These are phyloP conservation scores for Diversispora epigaea DNA, from an alignment of 192 early-diverging fungal species.

Conservation along the genomic window DNA sequence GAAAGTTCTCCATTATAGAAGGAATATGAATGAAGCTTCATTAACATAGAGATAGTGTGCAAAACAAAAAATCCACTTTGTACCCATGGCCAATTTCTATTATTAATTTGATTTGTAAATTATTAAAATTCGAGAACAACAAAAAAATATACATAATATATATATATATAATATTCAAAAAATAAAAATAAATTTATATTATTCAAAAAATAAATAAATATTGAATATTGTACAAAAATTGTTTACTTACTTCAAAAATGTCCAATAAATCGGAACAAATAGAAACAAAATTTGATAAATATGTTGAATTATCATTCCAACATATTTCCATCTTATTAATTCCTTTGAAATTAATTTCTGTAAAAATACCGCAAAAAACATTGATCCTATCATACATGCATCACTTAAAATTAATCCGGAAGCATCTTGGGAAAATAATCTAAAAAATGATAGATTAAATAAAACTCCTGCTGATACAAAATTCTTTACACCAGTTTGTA, in stretches of 20 bases:
- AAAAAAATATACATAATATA: constrained; percentile 50
- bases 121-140: constrained; percentile 27
- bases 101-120: constrained; percentile 31
- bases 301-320: constrained; percentile 60
- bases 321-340: constrained; percentile 49
- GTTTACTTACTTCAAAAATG: constrained; percentile 48
- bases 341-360: constrained; percentile 55
- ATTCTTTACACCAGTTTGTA: constrained; percentile 60
- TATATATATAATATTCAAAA: constrained; percentile 31
- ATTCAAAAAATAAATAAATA: constrained; percentile 16
- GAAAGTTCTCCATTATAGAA: constrained; percentile 76
- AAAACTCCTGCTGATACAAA: constrained; percentile 54
- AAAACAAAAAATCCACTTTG: constrained; percentile 85
- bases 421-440: constrained; percentile 62
- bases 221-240: not conserved
- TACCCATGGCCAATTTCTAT: constrained; percentile 84
- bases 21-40: constrained; percentile 97
- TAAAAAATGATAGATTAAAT: constrained; percentile 48
- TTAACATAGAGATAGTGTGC: constrained; percentile 88
- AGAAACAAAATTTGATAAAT: constrained; percentile 60
- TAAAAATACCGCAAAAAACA: constrained; percentile 62
- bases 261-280: constrained; percentile 58
- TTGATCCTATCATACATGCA: constrained; percentile 62
- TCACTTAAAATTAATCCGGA: constrained; percentile 72
- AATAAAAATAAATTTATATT: not conserved